These are phyloP conservation scores for Elongisporangium anandrum DNA, from an alignment of 352 stramenopile species.

Conservation along the genomic window DNA sequence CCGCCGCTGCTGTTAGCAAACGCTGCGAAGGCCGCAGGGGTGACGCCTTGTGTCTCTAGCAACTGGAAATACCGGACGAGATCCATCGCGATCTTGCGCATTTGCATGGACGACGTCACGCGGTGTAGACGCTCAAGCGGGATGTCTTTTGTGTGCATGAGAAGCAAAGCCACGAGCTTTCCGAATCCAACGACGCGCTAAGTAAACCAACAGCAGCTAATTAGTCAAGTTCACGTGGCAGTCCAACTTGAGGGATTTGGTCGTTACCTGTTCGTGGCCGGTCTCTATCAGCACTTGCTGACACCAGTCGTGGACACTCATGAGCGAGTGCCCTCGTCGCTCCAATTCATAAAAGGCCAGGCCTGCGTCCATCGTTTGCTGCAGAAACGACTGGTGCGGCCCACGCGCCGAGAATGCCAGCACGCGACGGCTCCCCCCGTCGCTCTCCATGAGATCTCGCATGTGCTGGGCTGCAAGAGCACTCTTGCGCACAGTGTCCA, in stretches of 20 bases:
- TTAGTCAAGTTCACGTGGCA: background rate
- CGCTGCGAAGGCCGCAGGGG: constrained; percentile 29
- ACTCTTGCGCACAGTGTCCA: constrained; percentile 15
- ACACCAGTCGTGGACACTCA: constrained; percentile 53
- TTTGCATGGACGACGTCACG: constrained; percentile 44
- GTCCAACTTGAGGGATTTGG: background rate
- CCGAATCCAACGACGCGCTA: constrained; percentile 41
- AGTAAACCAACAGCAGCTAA: background rate
- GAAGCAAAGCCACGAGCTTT: constrained; percentile 44
- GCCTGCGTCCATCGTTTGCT: constrained; percentile 17
- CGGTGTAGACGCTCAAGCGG: constrained; percentile 32
- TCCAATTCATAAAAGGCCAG: constrained; percentile 60
- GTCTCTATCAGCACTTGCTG: constrained; percentile 64
- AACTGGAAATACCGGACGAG: constrained; percentile 67
- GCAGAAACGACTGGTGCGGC: constrained; percentile 17
- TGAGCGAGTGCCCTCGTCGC: constrained; percentile 57
- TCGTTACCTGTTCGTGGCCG: constrained; percentile 27
- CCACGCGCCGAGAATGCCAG: constrained; percentile 31
- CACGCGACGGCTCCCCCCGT: constrained; percentile 19
- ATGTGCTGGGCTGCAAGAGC: constrained; percentile 24
- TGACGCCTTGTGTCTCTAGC: constrained; percentile 57
- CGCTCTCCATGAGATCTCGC: constrained; percentile 19
- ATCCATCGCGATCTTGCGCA: constrained; percentile 49
- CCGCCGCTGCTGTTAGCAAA: constrained; percentile 13
- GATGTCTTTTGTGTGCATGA: constrained; percentile 40